Evolutionary conservation across 192 early-diverging fungal genomes (phyloP).

Genomic region (Entomortierella lignicola): DNA sequence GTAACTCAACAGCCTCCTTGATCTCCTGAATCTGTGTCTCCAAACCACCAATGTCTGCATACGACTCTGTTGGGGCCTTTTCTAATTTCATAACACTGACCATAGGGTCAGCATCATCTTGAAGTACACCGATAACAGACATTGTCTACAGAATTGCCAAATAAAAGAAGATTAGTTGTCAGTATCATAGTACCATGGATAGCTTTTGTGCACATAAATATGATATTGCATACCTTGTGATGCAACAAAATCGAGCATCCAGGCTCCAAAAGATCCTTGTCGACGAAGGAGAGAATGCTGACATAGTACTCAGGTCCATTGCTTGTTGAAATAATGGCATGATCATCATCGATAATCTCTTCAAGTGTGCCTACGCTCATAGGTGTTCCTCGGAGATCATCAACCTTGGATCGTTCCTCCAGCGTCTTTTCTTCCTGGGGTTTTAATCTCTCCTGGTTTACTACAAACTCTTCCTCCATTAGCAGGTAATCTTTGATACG

Average conservation of each 20-base stretch:
- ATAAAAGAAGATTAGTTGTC: not conserved
- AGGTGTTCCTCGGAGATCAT: slow-evolving; percentile 95
- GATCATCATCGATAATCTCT: slow-evolving; percentile 99
- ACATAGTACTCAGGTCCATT: slow-evolving; percentile 98
- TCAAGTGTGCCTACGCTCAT: slow-evolving; percentile 97
- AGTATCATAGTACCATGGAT: not conserved
- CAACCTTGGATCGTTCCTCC: slow-evolving; percentile 94
- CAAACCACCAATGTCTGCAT: slow-evolving; percentile 97
- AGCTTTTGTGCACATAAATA: no score
- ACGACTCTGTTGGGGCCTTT: slow-evolving; percentile 98
- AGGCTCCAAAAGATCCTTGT: slow-evolving; percentile 98
- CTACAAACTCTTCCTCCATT: slow-evolving; percentile 99
- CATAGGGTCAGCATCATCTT: slow-evolving; percentile 97
- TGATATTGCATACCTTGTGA: slow-evolving; percentile 72
- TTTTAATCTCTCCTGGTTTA: slow-evolving; percentile 98
- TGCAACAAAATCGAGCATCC: slow-evolving; percentile 96
- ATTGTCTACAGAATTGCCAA: slow-evolving; percentile 59
- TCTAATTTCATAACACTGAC: slow-evolving; percentile 99
- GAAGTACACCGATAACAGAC: slow-evolving; percentile 94
- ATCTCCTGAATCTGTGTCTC: slow-evolving; percentile 99
- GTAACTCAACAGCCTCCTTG: slow-evolving; percentile 97
- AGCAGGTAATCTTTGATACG: slow-evolving; percentile 98
- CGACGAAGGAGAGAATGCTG: slow-evolving; percentile 97
- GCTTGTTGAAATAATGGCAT: slow-evolving; percentile 95
- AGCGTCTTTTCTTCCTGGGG: slow-evolving; percentile 94